Base-by-base conservation (phyloP, 2,329 filamentous ascomycete genomes). In the Cercospora sojina region DNA sequence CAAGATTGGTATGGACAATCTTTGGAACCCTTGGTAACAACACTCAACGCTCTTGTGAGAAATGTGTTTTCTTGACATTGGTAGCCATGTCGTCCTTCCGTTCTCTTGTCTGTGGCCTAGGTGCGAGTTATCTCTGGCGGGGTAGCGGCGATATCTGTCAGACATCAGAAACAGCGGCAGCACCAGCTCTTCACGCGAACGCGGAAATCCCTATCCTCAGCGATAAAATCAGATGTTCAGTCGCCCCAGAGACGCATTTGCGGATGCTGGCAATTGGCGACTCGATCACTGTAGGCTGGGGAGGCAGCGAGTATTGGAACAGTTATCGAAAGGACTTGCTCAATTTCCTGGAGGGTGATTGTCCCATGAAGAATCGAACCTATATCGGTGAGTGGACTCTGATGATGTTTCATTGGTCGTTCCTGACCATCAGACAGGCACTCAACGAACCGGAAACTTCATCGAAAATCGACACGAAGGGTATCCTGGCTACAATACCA, bases 241-340 rank as follows among this genome's bases (percentile, higher is more conserved):
- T 66, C 27, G 59, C 59, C 20, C 59, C 38, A 59, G 59, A 59
- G 29, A 58, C 32, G 18, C 18, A 62, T 3, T 31, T 66, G 18
- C 64, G 64, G 3, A 66, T 66, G 38, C 55, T 66, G 3, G 27
- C 59, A 12, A 53, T 66, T 16, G 64, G 64, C n/a, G 64, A 66
- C 41, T 62, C 59, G 27, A 66, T 66, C 27, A 66, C 64, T 8
- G 64, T 55, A 16, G 64, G 64, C n/a, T 66, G 64, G 64, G 64
- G 64, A 20, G 55, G 56, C 5, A 56, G 51, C 18, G 53, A 62
- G 31, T 57, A 62, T 23, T 61, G 59, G 57, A 66, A 60, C 20
- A 43, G 49, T n/a, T 66, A 66, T 56, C 64, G 64, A 7, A 27
- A 62, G 41, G 59, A 62, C 31, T 35, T 66, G 27, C 55, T 51